These are phyloP conservation scores for Mycosphaerella sp. DNA, from an alignment of 2,329 filamentous ascomycete genomes.

Conservation along the genomic window DNA sequence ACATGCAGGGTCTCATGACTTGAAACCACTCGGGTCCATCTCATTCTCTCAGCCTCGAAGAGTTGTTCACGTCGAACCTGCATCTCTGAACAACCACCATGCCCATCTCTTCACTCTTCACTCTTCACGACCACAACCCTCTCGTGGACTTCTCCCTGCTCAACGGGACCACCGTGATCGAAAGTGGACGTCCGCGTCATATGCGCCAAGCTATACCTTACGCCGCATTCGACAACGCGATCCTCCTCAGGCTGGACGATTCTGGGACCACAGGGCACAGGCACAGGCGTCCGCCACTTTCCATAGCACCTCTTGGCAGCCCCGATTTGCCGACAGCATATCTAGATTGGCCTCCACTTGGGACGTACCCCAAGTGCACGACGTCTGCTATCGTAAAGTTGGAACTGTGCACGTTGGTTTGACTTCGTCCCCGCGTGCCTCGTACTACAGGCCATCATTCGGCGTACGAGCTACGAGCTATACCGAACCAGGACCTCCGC, in stretches of 20 bases:
- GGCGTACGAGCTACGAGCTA: neutral
- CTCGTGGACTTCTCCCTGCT: neutral
- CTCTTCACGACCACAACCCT: neutral
- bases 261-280: slow-evolving; percentile 3
- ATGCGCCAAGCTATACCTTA: no score
- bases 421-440: slow-evolving; percentile 7
- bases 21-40: slow-evolving; percentile 5
- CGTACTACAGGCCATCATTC: slow-evolving; percentile 1
- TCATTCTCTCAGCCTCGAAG: neutral
- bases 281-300: neutral
- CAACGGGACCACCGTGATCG: neutral
- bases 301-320: neutral
- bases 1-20: slow-evolving; percentile 3
- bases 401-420: slow-evolving; percentile 13
- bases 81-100: neutral
- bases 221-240: no score
- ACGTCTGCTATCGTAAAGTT: slow-evolving; percentile 6
- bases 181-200: neutral
- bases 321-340: neutral
- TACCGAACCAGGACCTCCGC: neutral
- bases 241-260: slow-evolving; percentile 1
- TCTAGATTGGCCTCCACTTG: neutral
- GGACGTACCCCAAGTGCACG: neutral
- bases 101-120: no score
- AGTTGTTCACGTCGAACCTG: neutral